Base-by-base conservation (phyloP, 768 basidiomycete species). In the Fomitopsis serialis region DNA sequence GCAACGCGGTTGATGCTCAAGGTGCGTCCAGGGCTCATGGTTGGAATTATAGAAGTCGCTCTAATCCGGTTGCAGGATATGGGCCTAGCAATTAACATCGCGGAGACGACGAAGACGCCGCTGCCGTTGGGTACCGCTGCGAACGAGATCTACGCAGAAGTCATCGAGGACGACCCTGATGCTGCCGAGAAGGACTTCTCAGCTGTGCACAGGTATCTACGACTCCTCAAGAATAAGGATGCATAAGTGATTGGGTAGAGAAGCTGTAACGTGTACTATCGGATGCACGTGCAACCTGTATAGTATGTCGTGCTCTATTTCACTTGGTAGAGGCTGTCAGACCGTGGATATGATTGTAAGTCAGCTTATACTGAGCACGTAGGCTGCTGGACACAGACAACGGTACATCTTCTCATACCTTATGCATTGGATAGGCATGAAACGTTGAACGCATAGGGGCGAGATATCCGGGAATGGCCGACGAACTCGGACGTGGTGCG, bases 1-100 rank as follows among this genome's bases (percentile, higher is more conserved):
- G 88, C 88, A 5, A 89, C 87, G 2, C 73, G 75, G 6, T 72
- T 93, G 45, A 93, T 93, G 91, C 69, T 91, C 51, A 93, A 93
- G 81, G 91, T 84, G 48, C 32, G 7, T 27, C 40, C 29, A 45
- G 4, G 44, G 23, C 11, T 11, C 37, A 15, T 40, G 15, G 15
- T 5, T 15, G 19, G 4, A 12, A 40, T 22, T n/a, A 40, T 17
- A 4, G 12, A 44, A 12, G 35, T 11, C n/a, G 36, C 4, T 34
- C 40, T 42, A 9, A 10, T 3, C 35, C 13, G 40, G 24, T 43
- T 22, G 9, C 56, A 94, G 91, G 92, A 96, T 64, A 84, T 96
- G 84, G 80, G 86, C 43, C 78, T 95, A 27, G 93, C 92, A 1
- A 80, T 73, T 25, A 74, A 82, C 50, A 78, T 87, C 10, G 89